phyloP scores from a whole-genome alignment of 2,329 filamentous ascomycete species.

The Aaosphaeria arxii region DNA sequence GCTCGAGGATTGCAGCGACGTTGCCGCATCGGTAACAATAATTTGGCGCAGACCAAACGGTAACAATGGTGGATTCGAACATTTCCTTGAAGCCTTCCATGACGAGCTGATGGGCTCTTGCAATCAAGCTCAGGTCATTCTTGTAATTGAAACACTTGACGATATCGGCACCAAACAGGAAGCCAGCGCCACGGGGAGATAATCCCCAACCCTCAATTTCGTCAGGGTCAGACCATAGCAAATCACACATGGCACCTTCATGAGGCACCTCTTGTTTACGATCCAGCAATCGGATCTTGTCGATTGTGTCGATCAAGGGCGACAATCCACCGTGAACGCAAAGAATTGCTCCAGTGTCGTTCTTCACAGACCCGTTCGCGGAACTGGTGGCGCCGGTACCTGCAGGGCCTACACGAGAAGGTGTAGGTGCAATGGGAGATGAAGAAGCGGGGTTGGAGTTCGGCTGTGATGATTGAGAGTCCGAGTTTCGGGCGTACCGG shows the following conservation, averaged over 20 bases:
- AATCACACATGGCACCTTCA: slow-evolving; percentile 97
- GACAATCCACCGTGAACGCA: slow-evolving; percentile 95
- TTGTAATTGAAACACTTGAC: slow-evolving; percentile 89
- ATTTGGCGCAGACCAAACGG: slow-evolving; percentile 87
- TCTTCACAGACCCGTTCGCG: slow-evolving; percentile 55
- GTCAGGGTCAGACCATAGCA: slow-evolving; percentile 96
- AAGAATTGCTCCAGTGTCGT: slow-evolving; percentile 69
- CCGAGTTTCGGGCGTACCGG: slow-evolving; percentile 57
- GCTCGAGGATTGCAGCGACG: slow-evolving; percentile 85
- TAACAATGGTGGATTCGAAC: slow-evolving; percentile 94
- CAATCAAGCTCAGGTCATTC: slow-evolving; percentile 89
- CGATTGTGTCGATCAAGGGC: slow-evolving; percentile 86
- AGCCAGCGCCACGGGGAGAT: slow-evolving; percentile 89
- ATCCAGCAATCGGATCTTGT: slow-evolving; percentile 93
- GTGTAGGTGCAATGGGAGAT: slow-evolving; percentile 35
- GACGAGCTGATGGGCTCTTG: slow-evolving; percentile 91
- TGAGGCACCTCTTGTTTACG: slow-evolving; percentile 91
- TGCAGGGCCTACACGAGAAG: slow-evolving; percentile 57
- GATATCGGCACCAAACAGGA: slow-evolving; percentile 92
- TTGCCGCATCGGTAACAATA: slow-evolving; percentile 56
- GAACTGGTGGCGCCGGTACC: slow-evolving; percentile 75
- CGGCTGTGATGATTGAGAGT: slow-evolving; percentile 35
- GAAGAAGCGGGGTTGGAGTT: slow-evolving; percentile 33
- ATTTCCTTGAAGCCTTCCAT: slow-evolving; percentile 99
- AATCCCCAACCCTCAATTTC: slow-evolving; percentile 97